Percentiles rank a stretch among this genome's conserved stretches.
Conservation (phyloP, 1,284 basidiomycete species). For the Ceratorhiza oryzae-sativae region DNA sequence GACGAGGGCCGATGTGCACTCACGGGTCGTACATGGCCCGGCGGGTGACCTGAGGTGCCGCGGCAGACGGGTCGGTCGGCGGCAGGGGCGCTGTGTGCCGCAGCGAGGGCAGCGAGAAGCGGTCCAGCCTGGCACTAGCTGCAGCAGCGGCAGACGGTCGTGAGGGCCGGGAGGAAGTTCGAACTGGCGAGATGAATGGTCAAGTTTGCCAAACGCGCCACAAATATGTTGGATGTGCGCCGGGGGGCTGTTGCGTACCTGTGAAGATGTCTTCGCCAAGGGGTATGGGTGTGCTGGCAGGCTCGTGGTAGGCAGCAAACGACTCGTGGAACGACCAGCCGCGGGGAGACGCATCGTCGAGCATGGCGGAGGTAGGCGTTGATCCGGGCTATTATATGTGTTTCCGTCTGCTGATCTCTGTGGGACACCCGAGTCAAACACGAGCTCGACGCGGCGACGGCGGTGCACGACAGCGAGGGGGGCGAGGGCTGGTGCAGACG, state of each 20-base stretch:
- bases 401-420: constrained; percentile 1
- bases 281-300: constrained; percentile 18
- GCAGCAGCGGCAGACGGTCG: neutral
- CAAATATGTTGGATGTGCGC: constrained; percentile 27
- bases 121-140: constrained; percentile 15
- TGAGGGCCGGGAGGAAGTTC: constrained; percentile 3
- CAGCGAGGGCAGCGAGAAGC: neutral
- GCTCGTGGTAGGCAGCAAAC: constrained; percentile 27
- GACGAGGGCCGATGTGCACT: neutral
- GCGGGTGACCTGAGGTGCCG: neutral
- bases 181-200: constrained; percentile 30
- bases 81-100: neutral
- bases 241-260: constrained; percentile 21
- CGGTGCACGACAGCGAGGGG: neutral
- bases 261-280: constrained; percentile 1
- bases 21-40: constrained; percentile 35
- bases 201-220: constrained; percentile 30
- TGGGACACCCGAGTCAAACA: neutral
- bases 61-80: neutral
- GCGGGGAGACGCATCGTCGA: constrained; percentile 32
- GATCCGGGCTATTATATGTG: constrained; percentile 29
- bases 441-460: neutral
- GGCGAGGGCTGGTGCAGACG: neutral
- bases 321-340: constrained; percentile 15
- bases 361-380: constrained; percentile 37